phyloP scores from a whole-genome alignment of 192 early-diverging fungal species.

The Backusella luteola region DNA sequence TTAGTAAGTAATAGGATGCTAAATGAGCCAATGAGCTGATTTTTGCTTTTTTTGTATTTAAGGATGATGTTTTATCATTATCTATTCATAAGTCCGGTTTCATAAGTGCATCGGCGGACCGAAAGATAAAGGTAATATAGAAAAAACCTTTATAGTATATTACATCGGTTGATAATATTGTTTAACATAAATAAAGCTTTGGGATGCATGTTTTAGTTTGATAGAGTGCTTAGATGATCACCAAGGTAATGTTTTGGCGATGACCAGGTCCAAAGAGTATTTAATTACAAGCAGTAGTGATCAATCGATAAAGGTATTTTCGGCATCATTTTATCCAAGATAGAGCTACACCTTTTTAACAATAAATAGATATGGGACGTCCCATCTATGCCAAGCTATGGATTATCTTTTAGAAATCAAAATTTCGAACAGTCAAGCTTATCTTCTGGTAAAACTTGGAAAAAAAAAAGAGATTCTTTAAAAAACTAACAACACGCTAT shows the following conservation, averaged over 20 bases:
- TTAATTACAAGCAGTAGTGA: conserved; percentile 61
- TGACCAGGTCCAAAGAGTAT: conserved; percentile 44
- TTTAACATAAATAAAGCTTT: conserved; percentile 19
- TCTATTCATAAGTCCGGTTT: too few relatives aligned
- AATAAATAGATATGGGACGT: not conserved
- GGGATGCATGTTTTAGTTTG: conserved; percentile 59
- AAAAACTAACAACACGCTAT: not conserved
- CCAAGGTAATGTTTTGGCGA: conserved; percentile 55
- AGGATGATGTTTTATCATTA: too few relatives aligned
- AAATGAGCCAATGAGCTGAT: too few relatives aligned
- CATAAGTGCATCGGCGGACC: too few relatives aligned
- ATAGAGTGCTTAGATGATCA: conserved; percentile 49
- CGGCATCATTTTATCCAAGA: not conserved
- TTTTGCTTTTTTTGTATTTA: too few relatives aligned
- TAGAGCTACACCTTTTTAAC: not conserved
- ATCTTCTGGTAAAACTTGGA: not conserved
- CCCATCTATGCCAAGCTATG: not conserved
- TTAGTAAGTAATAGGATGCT: too few relatives aligned
- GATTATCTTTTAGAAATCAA: not conserved
- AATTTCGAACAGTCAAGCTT: not conserved
- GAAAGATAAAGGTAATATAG: too few relatives aligned
- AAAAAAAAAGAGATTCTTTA: not conserved
- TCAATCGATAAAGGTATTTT: conserved; percentile 47
- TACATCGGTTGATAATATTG: not conserved
- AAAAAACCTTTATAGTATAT: too few relatives aligned